These are phyloP conservation scores for Alectoria sarmentosa DNA, from an alignment of 495 filamentous ascomycete species.

Conservation along the genomic window DNA sequence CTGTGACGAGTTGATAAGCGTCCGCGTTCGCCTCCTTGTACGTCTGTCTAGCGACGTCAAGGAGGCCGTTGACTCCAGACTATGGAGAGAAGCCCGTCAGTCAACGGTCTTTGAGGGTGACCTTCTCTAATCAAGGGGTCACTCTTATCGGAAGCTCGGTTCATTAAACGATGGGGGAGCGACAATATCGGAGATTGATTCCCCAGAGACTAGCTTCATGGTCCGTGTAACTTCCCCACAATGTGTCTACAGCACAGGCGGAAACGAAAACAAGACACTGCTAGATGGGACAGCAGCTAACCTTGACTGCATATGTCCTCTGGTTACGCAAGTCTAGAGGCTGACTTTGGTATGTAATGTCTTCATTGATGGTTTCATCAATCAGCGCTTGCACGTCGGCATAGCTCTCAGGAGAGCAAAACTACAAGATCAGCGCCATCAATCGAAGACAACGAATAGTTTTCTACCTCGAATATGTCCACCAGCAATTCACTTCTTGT, in stretches of 20 bases:
- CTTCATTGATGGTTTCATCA: slow-evolving; percentile 66
- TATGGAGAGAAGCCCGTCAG: slow-evolving; percentile 28
- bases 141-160: too few relatives aligned
- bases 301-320: slow-evolving; percentile 85
- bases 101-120: slow-evolving; percentile 1
- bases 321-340: slow-evolving; percentile 88
- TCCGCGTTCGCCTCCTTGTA: slow-evolving; percentile 82
- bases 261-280: too few relatives aligned
- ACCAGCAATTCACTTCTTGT: slow-evolving; percentile 59
- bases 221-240: too few relatives aligned
- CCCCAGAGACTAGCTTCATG: too few relatives aligned
- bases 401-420: slow-evolving; percentile 57
- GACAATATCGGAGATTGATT: too few relatives aligned
- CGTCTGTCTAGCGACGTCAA: slow-evolving; percentile 79
- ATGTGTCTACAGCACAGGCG: too few relatives aligned
- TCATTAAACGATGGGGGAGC: too few relatives aligned
- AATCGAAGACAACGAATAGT: not conserved
- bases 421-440: slow-evolving; percentile 30
- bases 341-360: slow-evolving; percentile 67
- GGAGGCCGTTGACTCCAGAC: slow-evolving; percentile 77
- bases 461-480: slow-evolving; percentile 52
- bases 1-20: slow-evolving; percentile 59
- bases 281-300: slow-evolving; percentile 30
- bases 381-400: slow-evolving; percentile 57
- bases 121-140: too few relatives aligned